A percentile compares a stretch with the other conserved stretches of the same genome.
These are phyloP conservation scores for Eutypa lata DNA, from an alignment of 2,329 filamentous ascomycete species.

Conservation along the genomic window DNA sequence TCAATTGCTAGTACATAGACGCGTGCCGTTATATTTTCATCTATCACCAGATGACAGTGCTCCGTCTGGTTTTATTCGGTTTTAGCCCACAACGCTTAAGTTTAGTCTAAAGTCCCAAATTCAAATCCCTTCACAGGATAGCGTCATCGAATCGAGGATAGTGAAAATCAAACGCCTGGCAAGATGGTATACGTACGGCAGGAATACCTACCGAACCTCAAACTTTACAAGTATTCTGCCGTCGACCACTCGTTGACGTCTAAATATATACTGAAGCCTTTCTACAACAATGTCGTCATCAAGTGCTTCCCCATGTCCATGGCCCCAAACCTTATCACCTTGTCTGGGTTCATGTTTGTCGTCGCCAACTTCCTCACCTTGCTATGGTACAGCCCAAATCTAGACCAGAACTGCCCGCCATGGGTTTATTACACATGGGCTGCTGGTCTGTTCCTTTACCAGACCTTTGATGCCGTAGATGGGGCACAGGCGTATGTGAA, in stretches of 20 bases:
- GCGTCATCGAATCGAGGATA: not conserved
- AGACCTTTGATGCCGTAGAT: slow-evolving; percentile 97
- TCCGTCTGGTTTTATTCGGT: too few species aligned
- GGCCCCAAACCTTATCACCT: slow-evolving; percentile 85
- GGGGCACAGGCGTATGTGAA: slow-evolving; percentile 79
- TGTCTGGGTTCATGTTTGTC: slow-evolving; percentile 87
- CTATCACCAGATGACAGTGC: too few species aligned
- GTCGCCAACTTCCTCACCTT: slow-evolving; percentile 85
- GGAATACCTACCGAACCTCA: slow-evolving; percentile 81
- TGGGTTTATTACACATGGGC: slow-evolving; percentile 98
- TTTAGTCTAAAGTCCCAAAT: too few species aligned
- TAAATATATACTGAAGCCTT: slow-evolving; percentile 93
- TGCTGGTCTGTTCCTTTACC: slow-evolving; percentile 86
- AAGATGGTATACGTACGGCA: slow-evolving; percentile 94
- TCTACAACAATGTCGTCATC: slow-evolving; percentile 94
- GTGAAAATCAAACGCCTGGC: slow-evolving; percentile 5
- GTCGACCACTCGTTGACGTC: slow-evolving; percentile 89
- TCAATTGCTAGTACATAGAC: too few species aligned
- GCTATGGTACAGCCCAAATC: slow-evolving; percentile 91
- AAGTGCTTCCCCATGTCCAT: slow-evolving; percentile 92
- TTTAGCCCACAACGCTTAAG: too few species aligned
- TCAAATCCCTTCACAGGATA: not conserved
- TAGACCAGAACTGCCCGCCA: slow-evolving; percentile 87
- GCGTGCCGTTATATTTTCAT: too few species aligned
- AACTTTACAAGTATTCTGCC: slow-evolving; percentile 91